Percentiles rank a stretch among this genome's conserved stretches.
Conservation (phyloP, 208 protist genomes). For the Trypanosoma scelopori region DNA sequence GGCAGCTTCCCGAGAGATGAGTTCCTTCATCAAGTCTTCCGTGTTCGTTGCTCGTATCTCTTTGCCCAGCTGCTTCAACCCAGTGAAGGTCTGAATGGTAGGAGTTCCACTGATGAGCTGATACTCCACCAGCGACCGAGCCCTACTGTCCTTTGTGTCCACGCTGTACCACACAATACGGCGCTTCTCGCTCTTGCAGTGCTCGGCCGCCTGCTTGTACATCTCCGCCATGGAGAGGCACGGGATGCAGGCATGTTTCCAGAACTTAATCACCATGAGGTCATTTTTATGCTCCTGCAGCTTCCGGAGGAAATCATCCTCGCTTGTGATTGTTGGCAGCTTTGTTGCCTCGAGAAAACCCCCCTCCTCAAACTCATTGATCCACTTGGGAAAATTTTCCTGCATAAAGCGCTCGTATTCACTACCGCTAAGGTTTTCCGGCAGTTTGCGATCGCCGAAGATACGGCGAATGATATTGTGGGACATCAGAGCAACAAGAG, state of each 20-base stretch:
- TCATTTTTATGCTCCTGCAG: slow-evolving; percentile 87
- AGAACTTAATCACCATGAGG: slow-evolving; percentile 92
- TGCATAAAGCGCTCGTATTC: slow-evolving; percentile 89
- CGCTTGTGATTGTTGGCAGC: slow-evolving; percentile 74
- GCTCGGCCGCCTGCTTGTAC: slow-evolving; percentile 82
- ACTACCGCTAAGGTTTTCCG: slow-evolving; percentile 63
- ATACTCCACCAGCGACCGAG: slow-evolving; percentile 74
- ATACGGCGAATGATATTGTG: slow-evolving; percentile 87
- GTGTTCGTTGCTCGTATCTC: slow-evolving; percentile 83
- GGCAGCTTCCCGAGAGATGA: slow-evolving; percentile 42
- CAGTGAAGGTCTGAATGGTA: slow-evolving; percentile 86
- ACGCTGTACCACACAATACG: slow-evolving; percentile 88
- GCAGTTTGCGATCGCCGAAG: slow-evolving; percentile 79
- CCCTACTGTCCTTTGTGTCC: slow-evolving; percentile 72
- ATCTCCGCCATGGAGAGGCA: slow-evolving; percentile 91
- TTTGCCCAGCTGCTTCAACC: slow-evolving; percentile 78
- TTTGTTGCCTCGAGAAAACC: slow-evolving; percentile 89
- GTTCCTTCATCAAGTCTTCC: slow-evolving; percentile 80
- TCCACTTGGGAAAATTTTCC: slow-evolving; percentile 81
- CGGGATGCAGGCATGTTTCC: slow-evolving; percentile 92
- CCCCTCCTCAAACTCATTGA: slow-evolving; percentile 88
- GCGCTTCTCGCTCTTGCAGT: slow-evolving; percentile 53
- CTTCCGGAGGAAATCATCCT: slow-evolving; percentile 86
- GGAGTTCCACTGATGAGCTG: slow-evolving; percentile 91
- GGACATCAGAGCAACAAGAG: slow-evolving; percentile 36